Evolutionary conservation across 345 rosid genomes (phyloP), one percentile per base, ranked within the genome.

Genomic region (Toxicodendron radicans): DNA sequence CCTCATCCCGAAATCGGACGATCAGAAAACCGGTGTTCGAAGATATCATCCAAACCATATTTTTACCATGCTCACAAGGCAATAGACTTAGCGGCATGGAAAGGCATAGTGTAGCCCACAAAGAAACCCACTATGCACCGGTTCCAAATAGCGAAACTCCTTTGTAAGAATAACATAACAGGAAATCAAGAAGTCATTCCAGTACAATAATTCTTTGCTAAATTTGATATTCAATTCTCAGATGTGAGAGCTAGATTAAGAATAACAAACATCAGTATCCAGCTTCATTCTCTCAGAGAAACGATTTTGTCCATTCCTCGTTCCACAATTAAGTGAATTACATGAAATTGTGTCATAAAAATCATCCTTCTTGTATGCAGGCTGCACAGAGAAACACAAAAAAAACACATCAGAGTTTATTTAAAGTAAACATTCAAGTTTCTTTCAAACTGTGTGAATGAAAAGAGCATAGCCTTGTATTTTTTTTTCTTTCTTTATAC

Each of bases 291-390:
- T 71, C 66, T 78, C 87, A 60, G 82, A 79, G 76, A 81, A 79
- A 23, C 35, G 66, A 54, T 78, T 73, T 56, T 82, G 85, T 30
- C 73, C 83, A 72, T 58, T 71, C 79, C 74, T 75, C 51, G 73
- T 51, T 24, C 76, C 84, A 66, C 68, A 81, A 16, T 58, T 53
- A 18, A 64, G 82, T 32, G 85, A 76, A 63, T 75, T 80, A 57
- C 90, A 76, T 6, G 89, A 83, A 72, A 85, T 82, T 21, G 75
- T 69, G 79, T 86, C 88, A 68, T 76, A 86, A 68, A 84, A 82
- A 21, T 83, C 85, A 58, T 88, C 90, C 80, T 83, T 85, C 48
- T 70, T 64, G 76, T 85, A 83, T 12, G 84, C 82, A 79, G 79
- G 79, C 87, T 85, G 87, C 70, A 46, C n/a, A 59, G 7, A 71